Evolutionary conservation across 2,329 filamentous ascomycete species (phyloP).

Genomic region (Clathrospora elynae): DNA sequence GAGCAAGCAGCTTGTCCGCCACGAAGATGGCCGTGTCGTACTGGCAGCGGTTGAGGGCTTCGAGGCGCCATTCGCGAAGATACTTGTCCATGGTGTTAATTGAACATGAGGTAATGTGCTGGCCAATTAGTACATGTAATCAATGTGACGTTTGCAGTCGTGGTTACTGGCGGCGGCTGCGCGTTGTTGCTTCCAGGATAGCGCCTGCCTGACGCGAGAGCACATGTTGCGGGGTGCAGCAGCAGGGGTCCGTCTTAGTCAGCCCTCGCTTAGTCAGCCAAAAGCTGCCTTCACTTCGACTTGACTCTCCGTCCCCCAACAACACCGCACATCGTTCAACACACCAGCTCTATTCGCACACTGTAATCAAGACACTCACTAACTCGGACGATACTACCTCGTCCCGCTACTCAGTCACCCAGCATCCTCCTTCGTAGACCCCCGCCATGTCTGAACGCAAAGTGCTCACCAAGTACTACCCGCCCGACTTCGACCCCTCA

Average conservation of each 20-base stretch:
- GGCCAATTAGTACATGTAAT: not conserved
- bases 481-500: conserved; percentile 87
- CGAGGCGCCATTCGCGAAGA: conserved; percentile 91
- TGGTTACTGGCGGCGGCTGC: conserved; percentile 3
- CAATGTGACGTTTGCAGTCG: conserved; percentile 2
- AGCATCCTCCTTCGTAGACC: conserved; percentile 4
- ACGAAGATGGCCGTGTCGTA: conserved; percentile 97
- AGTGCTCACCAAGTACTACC: conserved; percentile 70
- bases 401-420: no score
- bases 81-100: conserved; percentile 79
- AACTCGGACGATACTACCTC: no score
- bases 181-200: conserved; percentile 11
- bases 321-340: not conserved
- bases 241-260: conserved; percentile 17
- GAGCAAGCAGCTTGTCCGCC: conserved; percentile 91
- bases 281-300: conserved; percentile 13
- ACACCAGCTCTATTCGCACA: not conserved
- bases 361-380: no score
- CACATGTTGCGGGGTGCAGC: conserved; percentile 26
- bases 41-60: conserved; percentile 93
- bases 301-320: conserved; percentile 1
- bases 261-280: no score
- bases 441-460: conserved; percentile 82
- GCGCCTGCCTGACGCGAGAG: conserved; percentile 27
- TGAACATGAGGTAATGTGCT: conserved; percentile 6